Conservation (phyloP, 306 rosid species). For the Pyrus betulifolia region DNA sequence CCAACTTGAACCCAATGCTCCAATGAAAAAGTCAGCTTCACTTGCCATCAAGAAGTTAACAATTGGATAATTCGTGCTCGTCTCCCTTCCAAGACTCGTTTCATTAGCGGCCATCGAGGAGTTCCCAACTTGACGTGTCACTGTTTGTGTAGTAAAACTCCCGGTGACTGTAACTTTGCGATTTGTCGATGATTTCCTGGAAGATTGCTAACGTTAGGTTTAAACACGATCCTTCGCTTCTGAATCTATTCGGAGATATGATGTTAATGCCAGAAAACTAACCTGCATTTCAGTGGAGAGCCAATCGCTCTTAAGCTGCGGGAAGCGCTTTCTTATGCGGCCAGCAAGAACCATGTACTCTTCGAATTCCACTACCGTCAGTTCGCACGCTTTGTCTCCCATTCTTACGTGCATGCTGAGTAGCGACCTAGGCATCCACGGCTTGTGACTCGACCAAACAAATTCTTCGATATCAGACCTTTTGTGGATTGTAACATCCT, state of each 20-base stretch:
- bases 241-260: not conserved
- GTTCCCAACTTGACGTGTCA: conserved; percentile 52
- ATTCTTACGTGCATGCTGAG: conserved; percentile 85
- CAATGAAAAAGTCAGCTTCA: conserved; percentile 76
- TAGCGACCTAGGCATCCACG: conserved; percentile 84
- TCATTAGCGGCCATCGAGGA: conserved; percentile 68
- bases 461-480: conserved; percentile 62
- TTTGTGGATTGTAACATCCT: conserved; percentile 22
- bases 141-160: conserved; percentile 59
- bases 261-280: not conserved
- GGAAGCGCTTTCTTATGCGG: conserved; percentile 58
- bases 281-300: conserved; percentile 91
- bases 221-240: not conserved
- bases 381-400: conserved; percentile 93
- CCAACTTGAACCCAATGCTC: conserved; percentile 95
- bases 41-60: conserved; percentile 93
- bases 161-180: conserved; percentile 43
- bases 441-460: conserved; percentile 85
- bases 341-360: conserved; percentile 65
- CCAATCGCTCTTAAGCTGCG: conserved; percentile 62
- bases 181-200: conserved; percentile 68
- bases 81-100: conserved; percentile 68
- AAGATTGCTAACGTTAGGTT: not conserved
- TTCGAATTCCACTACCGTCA: conserved; percentile 73
- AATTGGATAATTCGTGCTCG: conserved; percentile 76